Evolutionary conservation across 495 filamentous ascomycete species (phyloP).

Genomic region (Aspergillus leporis): DNA sequence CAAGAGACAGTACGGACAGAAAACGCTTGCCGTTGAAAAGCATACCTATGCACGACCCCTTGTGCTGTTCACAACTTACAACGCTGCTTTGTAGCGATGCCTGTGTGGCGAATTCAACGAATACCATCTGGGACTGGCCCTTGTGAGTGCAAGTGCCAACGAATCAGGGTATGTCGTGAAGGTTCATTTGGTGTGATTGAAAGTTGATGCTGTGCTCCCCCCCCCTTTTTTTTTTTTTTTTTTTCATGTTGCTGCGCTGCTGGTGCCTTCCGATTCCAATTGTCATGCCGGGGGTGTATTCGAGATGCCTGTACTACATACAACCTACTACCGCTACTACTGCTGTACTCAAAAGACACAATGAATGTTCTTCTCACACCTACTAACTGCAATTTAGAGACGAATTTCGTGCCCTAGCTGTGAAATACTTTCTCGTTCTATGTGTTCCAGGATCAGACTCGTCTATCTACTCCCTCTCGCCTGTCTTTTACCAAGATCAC

Average conservation of each 20-base stretch:
- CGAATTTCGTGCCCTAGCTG: constrained; percentile 33
- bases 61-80: not conserved
- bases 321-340: no score
- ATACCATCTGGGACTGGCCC: constrained; percentile 45
- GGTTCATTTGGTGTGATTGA: not conserved
- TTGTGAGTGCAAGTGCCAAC: constrained; percentile 49
- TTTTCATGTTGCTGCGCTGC: no score
- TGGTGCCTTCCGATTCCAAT: no score
- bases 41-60: not conserved
- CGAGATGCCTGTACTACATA: no score
- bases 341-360: no score
- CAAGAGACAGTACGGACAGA: not conserved
- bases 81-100: constrained; percentile 18
- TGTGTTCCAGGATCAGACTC: constrained; percentile 17
- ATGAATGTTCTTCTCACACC: not conserved
- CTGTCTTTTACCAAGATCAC: constrained; percentile 14
- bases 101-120: constrained; percentile 32
- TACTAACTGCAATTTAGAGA: constrained; percentile 15
- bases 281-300: no score
- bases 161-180: constrained; percentile 42
- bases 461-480: constrained; percentile 21
- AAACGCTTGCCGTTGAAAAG: not conserved
- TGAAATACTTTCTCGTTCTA: not conserved
- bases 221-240: no score
- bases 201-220: no score